Evolutionary conservation across 768 basidiomycete species (phyloP).

Genomic region (Psilocybe cubensis): DNA sequence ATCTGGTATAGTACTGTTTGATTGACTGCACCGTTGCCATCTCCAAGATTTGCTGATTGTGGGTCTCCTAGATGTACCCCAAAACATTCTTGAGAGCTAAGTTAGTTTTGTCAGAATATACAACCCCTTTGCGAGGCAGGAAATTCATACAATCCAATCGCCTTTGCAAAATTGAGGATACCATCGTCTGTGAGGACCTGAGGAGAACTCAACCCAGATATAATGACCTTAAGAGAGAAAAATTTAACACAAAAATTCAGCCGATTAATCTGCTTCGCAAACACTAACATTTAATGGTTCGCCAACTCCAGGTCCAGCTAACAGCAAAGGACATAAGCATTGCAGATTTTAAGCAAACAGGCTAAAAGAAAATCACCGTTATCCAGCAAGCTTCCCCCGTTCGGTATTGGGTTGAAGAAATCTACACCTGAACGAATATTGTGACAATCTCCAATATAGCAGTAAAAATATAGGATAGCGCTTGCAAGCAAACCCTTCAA

Average conservation of each 20-base stretch:
- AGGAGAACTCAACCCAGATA: constrained; percentile 65
- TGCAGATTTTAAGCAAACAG: neutral
- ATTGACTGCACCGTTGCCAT: constrained; percentile 66
- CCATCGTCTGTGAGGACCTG: constrained; percentile 59
- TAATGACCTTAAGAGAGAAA: constrained; percentile 48
- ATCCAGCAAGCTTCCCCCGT: constrained; percentile 71
- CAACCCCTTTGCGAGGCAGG: neutral
- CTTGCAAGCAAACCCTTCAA: constrained; percentile 6
- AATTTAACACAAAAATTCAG: neutral
- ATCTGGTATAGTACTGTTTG: constrained; percentile 44
- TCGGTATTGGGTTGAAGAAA: constrained; percentile 46
- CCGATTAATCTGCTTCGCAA: constrained; percentile 41
- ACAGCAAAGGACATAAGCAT: neutral
- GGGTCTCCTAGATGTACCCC: constrained; percentile 69
- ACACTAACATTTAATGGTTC: constrained; percentile 48
- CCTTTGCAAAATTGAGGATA: constrained; percentile 58
- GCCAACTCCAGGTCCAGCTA: constrained; percentile 45
- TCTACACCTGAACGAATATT: constrained; percentile 27
- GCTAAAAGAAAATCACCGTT: constrained; percentile 34
- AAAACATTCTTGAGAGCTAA: constrained; percentile 62
- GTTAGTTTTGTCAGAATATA: constrained; percentile 27
- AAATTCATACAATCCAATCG: constrained; percentile 61
- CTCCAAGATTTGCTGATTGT: constrained; percentile 79
- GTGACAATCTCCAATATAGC: constrained; percentile 6
- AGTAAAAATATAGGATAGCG: constrained; percentile 4